phyloP scores from a whole-genome alignment of 805 yeast genomes.

The Millerozyma acaciae region DNA sequence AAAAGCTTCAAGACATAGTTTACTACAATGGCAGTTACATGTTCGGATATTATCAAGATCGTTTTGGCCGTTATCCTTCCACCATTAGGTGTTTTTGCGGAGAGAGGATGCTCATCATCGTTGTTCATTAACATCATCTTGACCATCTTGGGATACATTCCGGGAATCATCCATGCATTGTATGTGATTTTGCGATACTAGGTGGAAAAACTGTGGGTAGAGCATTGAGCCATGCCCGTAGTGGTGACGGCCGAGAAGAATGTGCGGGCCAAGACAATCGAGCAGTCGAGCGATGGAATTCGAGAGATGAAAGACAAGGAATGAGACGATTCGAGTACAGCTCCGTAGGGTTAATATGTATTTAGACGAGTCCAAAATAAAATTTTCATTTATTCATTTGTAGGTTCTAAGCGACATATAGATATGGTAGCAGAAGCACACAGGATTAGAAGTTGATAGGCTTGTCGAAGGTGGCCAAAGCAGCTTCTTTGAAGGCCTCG shows the following conservation, averaged over 20 bases:
- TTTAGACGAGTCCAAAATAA: too few species aligned
- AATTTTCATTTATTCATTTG: too few species aligned
- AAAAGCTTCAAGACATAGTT: too few species aligned
- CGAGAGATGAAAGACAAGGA: too few species aligned
- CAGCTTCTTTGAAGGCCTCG: conserved; percentile 98
- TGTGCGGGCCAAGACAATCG: not conserved
- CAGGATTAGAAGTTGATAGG: conserved; percentile 71
- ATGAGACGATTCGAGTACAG: too few species aligned
- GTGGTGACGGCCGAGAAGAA: not conserved
- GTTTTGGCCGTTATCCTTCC: conserved; percentile 52
- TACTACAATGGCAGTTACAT: conserved; percentile 44
- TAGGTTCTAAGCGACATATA: too few species aligned
- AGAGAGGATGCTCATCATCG: conserved; percentile 49
- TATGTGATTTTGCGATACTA: conserved; percentile 44
- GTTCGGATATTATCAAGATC: conserved; percentile 51
- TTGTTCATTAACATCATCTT: conserved; percentile 55
- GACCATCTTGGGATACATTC: conserved; percentile 70
- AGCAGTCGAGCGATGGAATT: not conserved
- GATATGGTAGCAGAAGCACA: too few species aligned
- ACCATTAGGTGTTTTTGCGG: conserved; percentile 60
- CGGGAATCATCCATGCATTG: conserved; percentile 67
- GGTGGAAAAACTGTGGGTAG: not conserved
- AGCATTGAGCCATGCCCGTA: too few species aligned
- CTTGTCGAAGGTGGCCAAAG: conserved; percentile 85
- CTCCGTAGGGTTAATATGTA: too few species aligned